Base-by-base conservation (phyloP, 169 alveolate species). In the Neospora caninum region DNA sequence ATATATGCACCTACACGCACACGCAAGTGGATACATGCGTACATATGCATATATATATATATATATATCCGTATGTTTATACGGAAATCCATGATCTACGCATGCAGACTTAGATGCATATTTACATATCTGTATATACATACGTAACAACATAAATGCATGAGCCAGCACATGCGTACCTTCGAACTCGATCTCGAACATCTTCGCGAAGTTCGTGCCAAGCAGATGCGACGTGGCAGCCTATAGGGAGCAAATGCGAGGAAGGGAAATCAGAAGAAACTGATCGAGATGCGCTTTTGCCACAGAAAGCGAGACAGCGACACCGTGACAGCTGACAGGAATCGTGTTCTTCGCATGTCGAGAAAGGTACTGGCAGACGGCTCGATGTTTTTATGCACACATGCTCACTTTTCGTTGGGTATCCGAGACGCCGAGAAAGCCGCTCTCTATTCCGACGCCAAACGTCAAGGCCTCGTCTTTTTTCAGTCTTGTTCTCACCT, bases 191-290 rank as follows among this genome's bases (percentile, higher is more conserved):
- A 99, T 98, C 80, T 98, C 99, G 95, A 99, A 99, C 99, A 99
- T 99, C 93, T 99, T 99, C 53, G 99, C 98, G 96, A 99, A 99
- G 97, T 99, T 99, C 91, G 99, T 97, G n/a, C 99, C 99, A 64
- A 99, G 98, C 95, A 97, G 96, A 96, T 99, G 99, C 29, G 99
- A 98, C 43, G 99, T 99, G 36, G 99, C 99, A 7, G 99, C 99
- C 96, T 91, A 67, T 7, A 9, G 84, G 38, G 84, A n/a, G 36
- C 80, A 69, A 9, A 69, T 6, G 80, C 84, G 84, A 34, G 70
- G 25, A 36, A n/a, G n/a, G n/a, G 7, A 34, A n/a, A 73, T 22
- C 13, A 31, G n/a, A 9, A n/a, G 84, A 73, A n/a, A n/a, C n/a
- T n/a, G n/a, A n/a, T n/a, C n/a, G n/a, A n/a, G n/a, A n/a, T n/a